Evolutionary conservation across 129 eudicot genomes (phyloP).

Genomic region (Ambrosia trifida): DNA sequence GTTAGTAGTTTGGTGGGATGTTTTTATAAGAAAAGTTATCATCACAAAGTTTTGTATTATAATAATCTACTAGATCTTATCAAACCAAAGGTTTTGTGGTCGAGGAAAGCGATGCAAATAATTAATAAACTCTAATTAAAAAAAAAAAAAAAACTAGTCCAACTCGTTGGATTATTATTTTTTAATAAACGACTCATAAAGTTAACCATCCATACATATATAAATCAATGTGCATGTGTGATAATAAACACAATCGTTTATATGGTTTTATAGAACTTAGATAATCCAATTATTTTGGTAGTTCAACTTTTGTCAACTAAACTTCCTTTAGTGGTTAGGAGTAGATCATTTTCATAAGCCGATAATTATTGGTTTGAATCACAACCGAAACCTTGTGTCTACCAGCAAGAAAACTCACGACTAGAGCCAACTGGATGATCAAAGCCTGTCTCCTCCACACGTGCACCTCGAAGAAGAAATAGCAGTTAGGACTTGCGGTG

Average conservation of each 20-base stretch:
- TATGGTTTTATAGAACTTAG: too few species aligned
- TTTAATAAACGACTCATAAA: not conserved
- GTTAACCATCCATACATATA: not conserved
- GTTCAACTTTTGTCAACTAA: too few species aligned
- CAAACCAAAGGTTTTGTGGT: not conserved
- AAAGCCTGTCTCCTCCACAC: too few species aligned
- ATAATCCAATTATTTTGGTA: too few species aligned
- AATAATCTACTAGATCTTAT: slow-evolving; percentile 1
- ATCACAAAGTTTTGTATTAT: slow-evolving; percentile 7
- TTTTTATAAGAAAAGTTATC: slow-evolving; percentile 1
- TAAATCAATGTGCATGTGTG: not conserved
- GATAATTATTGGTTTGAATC: too few species aligned
- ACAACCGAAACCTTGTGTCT: too few species aligned
- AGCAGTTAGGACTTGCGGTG: too few species aligned
- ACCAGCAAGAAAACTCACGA: too few species aligned
- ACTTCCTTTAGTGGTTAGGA: too few species aligned
- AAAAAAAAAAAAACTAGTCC: not conserved
- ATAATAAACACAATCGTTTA: not conserved
- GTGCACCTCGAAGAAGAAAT: too few species aligned
- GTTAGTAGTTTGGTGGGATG: slow-evolving; percentile 6
- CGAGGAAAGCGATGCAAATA: not conserved
- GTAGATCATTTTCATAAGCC: too few species aligned
- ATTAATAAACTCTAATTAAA: not conserved
- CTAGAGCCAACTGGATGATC: too few species aligned
- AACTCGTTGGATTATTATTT: not conserved